Evolutionary conservation across 176 grass and related monocot species (phyloP), one percentile per base, ranked within the genome.

Genomic region (Oryza punctata): DNA sequence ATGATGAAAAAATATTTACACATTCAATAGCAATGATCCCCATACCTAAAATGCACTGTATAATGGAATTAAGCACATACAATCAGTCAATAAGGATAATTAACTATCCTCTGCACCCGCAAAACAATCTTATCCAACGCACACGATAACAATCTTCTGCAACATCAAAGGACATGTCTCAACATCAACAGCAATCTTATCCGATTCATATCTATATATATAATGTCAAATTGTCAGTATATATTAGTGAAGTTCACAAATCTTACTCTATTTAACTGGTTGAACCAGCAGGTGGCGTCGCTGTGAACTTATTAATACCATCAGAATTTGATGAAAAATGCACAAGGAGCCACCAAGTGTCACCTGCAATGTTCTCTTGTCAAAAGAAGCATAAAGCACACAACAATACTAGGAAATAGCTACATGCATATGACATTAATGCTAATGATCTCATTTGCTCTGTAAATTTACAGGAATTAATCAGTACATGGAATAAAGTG

Each of bases 401-500:
- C 73, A 72, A 52, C 15, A 67, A 70, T 60, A n/a, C n/a, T n/a
- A 63, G 13, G 41, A 67, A 27, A 66, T n/a, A 80, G 10, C 27
- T 60, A 77, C 40, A 81, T 64, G 57, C 57, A 61, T 18, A 57
- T 24, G 10, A 72, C 32, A 72, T 67, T 52, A 78, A 60, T 73
- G 35, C 21, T 61, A 12, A 23, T 8, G 66, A 86, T 54, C 41
- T 72, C 45, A 57, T 66, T 67, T 37, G 21, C 72, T 37, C 59
- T 68, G 83, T 66, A 78, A 86, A 73, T 44, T 21, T 70, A 83
- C 61, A 78, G 47, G 76, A 87, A 87, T 75, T 81, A 87, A 83
- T 75, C 84, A 64, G 16, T 84, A 33, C 28, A 75, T 75, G 69
- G 80, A 80, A 87, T 90, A 90, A 84, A 87, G 84, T 69, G 69